These are phyloP conservation scores for Periconia digitata DNA, from an alignment of 2,329 filamentous ascomycete genomes.

Conservation along the genomic window DNA sequence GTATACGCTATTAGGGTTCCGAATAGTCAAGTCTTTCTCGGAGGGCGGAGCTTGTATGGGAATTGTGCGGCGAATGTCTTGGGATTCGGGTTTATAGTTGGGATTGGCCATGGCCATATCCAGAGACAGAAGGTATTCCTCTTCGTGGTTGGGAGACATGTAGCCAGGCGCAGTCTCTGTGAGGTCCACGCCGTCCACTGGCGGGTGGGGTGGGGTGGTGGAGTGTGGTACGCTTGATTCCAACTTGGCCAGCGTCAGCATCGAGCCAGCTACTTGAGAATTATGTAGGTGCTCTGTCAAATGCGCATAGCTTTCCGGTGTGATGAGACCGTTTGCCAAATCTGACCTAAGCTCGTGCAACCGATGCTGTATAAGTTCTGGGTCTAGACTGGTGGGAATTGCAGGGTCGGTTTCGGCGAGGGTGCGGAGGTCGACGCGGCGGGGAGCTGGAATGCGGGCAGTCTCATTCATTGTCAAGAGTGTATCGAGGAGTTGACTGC, in stretches of 20 bases:
- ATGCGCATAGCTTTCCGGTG: slow-evolving; percentile 31
- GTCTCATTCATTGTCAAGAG: slow-evolving; percentile 88
- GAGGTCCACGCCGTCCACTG: slow-evolving; percentile 48
- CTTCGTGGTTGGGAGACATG: slow-evolving; percentile 69
- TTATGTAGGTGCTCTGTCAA: slow-evolving; percentile 31
- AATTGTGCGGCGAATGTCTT: slow-evolving; percentile 42
- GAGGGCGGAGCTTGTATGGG: slow-evolving; percentile 46
- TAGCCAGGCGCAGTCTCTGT: slow-evolving; percentile 65
- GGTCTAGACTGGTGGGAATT: slow-evolving; percentile 24
- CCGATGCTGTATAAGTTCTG: slow-evolving; percentile 25
- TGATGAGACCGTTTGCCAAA: slow-evolving; percentile 31
- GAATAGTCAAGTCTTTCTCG: slow-evolving; percentile 58
- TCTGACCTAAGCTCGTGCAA: slow-evolving; percentile 39
- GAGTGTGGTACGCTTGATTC: slow-evolving; percentile 47
- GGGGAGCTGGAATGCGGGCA: slow-evolving; percentile 71
- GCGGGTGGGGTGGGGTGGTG: slow-evolving; percentile 33
- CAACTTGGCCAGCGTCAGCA: slow-evolving; percentile 40
- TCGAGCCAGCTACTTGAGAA: slow-evolving; percentile 24
- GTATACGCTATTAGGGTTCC: slow-evolving; percentile 88
- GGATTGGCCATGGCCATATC: slow-evolving; percentile 56
- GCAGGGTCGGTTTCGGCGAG: slow-evolving; percentile 39
- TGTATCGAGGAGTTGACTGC: slow-evolving; percentile 82
- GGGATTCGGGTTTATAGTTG: slow-evolving; percentile 55
- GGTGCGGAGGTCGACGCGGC: slow-evolving; percentile 69
- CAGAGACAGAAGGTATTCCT: slow-evolving; percentile 70